Percentiles rank a stretch among this genome's conserved stretches.
Conservation (phyloP, 2,329 filamentous ascomycete genomes). For the Stemphylium beticola region DNA sequence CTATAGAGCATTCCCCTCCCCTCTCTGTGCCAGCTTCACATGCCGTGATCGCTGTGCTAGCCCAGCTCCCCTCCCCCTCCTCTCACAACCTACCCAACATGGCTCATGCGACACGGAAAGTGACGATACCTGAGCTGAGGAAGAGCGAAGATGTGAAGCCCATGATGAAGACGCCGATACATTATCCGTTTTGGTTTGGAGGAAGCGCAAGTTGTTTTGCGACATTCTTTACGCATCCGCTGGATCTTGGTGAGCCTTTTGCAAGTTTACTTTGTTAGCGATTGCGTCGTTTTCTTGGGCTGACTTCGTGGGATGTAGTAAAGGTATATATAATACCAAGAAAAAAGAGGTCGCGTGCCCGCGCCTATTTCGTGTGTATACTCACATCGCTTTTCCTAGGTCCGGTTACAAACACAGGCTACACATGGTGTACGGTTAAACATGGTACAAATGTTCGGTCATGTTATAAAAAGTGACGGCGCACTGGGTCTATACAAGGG, state of each 20-base stretch:
- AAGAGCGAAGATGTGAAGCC: slow-evolving; percentile 52
- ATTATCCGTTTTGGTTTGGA: slow-evolving; percentile 80
- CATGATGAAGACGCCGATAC: slow-evolving; percentile 44
- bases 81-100: slow-evolving; percentile 29
- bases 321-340: slow-evolving; percentile 50
- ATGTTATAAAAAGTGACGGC: slow-evolving; percentile 79
- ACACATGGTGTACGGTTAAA: slow-evolving; percentile 71
- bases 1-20: background rate
- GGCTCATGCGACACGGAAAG: slow-evolving; percentile 49
- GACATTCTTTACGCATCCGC: slow-evolving; percentile 87
- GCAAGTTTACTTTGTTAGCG: background rate
- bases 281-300: slow-evolving; percentile 11
- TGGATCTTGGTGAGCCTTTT: slow-evolving; percentile 77
- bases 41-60: slow-evolving; percentile 28
- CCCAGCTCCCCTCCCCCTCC: too few species aligned
- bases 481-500: slow-evolving; percentile 85
- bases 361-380: slow-evolving; percentile 4
- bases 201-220: slow-evolving; percentile 93
- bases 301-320: slow-evolving; percentile 45
- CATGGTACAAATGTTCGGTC: slow-evolving; percentile 84
- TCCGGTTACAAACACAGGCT: slow-evolving; percentile 82
- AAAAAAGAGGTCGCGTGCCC: background rate
- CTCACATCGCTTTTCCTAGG: slow-evolving; percentile 57
- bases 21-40: slow-evolving; percentile 22
- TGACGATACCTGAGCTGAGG: slow-evolving; percentile 38